These are phyloP conservation scores for Cetradonia linearis DNA, from an alignment of 495 filamentous ascomycete genomes.

Conservation along the genomic window DNA sequence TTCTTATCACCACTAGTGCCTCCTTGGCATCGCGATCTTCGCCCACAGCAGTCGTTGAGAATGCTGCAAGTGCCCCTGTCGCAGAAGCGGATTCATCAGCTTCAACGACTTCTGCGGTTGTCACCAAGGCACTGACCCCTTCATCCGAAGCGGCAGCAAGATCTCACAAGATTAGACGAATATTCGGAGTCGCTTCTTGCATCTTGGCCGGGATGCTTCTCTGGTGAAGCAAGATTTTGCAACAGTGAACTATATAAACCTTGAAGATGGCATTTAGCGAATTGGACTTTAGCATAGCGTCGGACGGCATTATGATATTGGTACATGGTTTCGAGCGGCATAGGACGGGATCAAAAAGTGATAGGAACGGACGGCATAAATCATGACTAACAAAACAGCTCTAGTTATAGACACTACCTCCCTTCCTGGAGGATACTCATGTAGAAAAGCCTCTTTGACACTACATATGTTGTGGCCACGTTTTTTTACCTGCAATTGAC, in stretches of 20 bases:
- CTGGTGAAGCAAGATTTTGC: not conserved
- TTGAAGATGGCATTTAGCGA: not conserved
- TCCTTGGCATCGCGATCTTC: slow-evolving; percentile 15
- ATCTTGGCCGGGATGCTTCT: not conserved
- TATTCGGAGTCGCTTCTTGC: slow-evolving; percentile 2
- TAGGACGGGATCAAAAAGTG: not conserved
- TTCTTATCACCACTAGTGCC: slow-evolving; percentile 30
- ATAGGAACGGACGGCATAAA: not conserved
- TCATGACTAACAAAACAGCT: not conserved
- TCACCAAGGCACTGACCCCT: slow-evolving; percentile 8
- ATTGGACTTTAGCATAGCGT: slow-evolving; percentile 8
- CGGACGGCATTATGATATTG: not conserved
- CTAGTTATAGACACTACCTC: not conserved
- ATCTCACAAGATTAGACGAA: not conserved
- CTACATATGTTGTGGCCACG: not conserved
- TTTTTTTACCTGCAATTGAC: not conserved
- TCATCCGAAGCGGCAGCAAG: not conserved
- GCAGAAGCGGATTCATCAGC: slow-evolving; percentile 4
- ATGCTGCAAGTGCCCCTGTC: slow-evolving; percentile 5
- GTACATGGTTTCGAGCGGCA: not conserved
- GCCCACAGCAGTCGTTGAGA: slow-evolving; percentile 15
- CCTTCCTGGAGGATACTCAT: not conserved
- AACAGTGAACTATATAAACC: not conserved
- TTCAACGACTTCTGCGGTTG: slow-evolving; percentile 2
- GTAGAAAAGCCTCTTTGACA: not conserved